Evolutionary conservation across 441 rosid species (phyloP).

Genomic region (Dalechampia spathulata): DNA sequence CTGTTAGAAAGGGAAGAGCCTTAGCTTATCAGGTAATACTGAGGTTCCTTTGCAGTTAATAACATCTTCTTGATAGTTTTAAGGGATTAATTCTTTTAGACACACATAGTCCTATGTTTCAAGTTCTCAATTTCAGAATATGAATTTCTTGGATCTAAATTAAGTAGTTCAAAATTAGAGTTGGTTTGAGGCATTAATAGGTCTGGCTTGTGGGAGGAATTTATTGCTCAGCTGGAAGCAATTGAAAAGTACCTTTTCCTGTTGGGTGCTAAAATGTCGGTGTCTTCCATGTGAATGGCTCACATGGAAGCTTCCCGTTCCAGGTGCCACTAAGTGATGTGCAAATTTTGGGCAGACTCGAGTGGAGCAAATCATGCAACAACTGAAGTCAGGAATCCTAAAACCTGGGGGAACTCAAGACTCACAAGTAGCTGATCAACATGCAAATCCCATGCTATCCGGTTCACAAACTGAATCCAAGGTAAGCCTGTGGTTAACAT

Average conservation of each 20-base stretch:
- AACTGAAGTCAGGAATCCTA: constrained; percentile 48
- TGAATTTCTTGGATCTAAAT: neutral
- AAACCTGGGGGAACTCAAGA: constrained; percentile 30
- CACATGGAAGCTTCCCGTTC: constrained; percentile 57
- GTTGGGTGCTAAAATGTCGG: constrained; percentile 38
- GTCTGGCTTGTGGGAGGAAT: constrained; percentile 35
- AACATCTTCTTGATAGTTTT: neutral
- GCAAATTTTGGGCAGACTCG: constrained; percentile 88
- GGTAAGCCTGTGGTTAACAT: constrained; percentile 25
- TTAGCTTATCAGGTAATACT: constrained; percentile 77
- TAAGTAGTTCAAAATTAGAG: constrained; percentile 11
- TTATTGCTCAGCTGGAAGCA: constrained; percentile 36
- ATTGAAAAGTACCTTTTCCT: constrained; percentile 27
- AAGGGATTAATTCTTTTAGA: neutral
- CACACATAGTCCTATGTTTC: neutral
- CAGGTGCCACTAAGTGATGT: constrained; percentile 71
- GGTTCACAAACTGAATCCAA: constrained; percentile 21
- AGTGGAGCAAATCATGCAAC: constrained; percentile 62
- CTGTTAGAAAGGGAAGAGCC: constrained; percentile 50
- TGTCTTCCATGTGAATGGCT: constrained; percentile 49
- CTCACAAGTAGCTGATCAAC: constrained; percentile 24
- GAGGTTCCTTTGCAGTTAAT: constrained; percentile 1
- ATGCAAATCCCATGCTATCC: constrained; percentile 24
- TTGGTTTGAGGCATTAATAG: constrained; percentile 27
- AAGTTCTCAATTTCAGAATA: neutral